These are phyloP conservation scores for Mucor circinelloides DNA, from an alignment of 371 early-diverging fungal species.

Conservation along the genomic window DNA sequence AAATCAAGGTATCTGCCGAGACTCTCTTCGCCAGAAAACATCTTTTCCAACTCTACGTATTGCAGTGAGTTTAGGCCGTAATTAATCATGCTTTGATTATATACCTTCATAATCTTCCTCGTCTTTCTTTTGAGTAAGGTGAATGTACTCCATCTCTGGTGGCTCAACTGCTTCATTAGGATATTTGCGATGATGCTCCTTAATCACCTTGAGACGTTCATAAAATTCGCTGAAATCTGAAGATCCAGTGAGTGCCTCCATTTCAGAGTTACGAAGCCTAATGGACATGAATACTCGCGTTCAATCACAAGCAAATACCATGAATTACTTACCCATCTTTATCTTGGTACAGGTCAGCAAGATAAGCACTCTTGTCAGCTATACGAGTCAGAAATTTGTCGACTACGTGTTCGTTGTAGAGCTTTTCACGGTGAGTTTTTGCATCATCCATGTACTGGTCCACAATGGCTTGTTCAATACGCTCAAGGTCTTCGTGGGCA, in stretches of 20 bases:
- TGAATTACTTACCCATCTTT: conserved; percentile 60
- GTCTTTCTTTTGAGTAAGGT: conserved; percentile 49
- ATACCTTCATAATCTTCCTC: conserved; percentile 62
- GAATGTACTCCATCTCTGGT: conserved; percentile 77
- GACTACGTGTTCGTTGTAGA: conserved; percentile 85
- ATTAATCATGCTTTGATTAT: not conserved
- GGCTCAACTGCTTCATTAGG: conserved; percentile 81
- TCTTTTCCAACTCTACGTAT: conserved; percentile 68
- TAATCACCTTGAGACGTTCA: conserved; percentile 77
- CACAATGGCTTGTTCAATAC: conserved; percentile 87
- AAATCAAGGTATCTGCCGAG: conserved; percentile 89
- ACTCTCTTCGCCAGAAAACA: conserved; percentile 93
- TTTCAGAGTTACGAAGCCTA: conserved; percentile 74
- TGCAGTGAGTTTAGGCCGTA: not conserved
- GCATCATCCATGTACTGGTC: conserved; percentile 77
- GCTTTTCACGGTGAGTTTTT: conserved; percentile 79
- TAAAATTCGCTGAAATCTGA: conserved; percentile 89
- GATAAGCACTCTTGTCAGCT: conserved; percentile 60
- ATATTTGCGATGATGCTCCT: conserved; percentile 82
- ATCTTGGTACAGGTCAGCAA: conserved; percentile 74
- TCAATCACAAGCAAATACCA: not conserved
- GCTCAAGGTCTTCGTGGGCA: conserved; percentile 91
- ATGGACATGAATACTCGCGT: not conserved
- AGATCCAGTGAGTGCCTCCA: conserved; percentile 70
- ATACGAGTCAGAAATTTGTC: conserved; percentile 74